Evolutionary conservation across 345 rosid species (phyloP).

Genomic region (Heritiera littoralis): DNA sequence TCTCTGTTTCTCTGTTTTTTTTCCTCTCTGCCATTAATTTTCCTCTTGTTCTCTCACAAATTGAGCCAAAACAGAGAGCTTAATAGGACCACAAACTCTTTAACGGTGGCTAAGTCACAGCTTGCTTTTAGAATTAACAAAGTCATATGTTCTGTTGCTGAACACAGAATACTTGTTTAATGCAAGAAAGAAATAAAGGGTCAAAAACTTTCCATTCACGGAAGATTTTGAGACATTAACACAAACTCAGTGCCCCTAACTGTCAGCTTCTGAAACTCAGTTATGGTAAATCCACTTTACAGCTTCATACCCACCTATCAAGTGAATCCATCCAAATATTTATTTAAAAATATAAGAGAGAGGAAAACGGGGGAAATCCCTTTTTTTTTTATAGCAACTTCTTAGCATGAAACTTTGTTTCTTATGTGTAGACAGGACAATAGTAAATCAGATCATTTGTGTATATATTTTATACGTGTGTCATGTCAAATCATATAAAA

Average conservation of each 20-base stretch:
- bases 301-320: not conserved
- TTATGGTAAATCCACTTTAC: not conserved
- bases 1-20: not conserved
- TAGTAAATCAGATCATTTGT: no score
- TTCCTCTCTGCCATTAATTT: not conserved
- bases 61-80: not conserved
- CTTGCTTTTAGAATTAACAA: not conserved
- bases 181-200: not conserved
- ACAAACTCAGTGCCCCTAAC: not conserved
- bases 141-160: not conserved
- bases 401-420: no score
- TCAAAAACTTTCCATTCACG: not conserved
- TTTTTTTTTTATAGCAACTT: no score
- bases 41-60: not conserved
- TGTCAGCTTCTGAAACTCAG: not conserved
- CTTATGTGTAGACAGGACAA: no score
- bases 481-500: no score
- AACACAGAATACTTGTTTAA: not conserved
- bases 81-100: constrained; percentile 3
- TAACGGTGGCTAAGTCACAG: not conserved
- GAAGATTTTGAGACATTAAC: not conserved
- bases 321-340: not conserved
- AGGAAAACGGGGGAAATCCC: no score
- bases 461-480: no score
- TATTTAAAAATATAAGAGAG: no score